Evolutionary conservation across 164 flowering plant species (phyloP).

Genomic region (Macadamia integrifolia): DNA sequence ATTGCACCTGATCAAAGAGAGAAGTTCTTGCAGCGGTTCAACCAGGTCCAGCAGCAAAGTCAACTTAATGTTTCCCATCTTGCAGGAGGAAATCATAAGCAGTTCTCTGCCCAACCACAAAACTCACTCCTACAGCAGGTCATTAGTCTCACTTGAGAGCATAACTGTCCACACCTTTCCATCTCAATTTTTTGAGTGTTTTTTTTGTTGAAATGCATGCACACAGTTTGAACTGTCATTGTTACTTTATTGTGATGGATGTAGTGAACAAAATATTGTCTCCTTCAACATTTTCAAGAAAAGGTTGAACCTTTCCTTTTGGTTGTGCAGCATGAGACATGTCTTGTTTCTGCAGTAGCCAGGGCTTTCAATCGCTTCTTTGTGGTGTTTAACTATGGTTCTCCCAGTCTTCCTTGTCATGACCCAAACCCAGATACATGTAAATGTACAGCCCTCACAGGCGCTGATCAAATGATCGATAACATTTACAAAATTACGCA

Average conservation of each 20-base stretch:
- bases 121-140: slow-evolving; percentile 86
- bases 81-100: slow-evolving; percentile 62
- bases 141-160: slow-evolving; percentile 4
- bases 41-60: slow-evolving; percentile 82
- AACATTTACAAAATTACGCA: no score
- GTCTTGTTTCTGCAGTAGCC: no score
- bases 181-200: not conserved
- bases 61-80: slow-evolving; percentile 65
- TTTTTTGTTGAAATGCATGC: not conserved
- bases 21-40: slow-evolving; percentile 73
- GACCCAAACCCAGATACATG: no score
- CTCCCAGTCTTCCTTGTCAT: no score
- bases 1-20: slow-evolving; percentile 94
- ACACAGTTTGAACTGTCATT: no score
- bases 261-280: not conserved
- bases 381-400: no score
- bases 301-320: not conserved
- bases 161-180: not conserved
- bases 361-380: no score
- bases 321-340: no score
- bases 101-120: slow-evolving; percentile 69
- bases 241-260: not conserved
- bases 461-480: no score
- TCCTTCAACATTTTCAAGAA: not conserved
- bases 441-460: no score